Percentiles rank a stretch among this genome's conserved stretches.
Conservation (phyloP, 345 rosid species). For the Garcia nutans region DNA sequence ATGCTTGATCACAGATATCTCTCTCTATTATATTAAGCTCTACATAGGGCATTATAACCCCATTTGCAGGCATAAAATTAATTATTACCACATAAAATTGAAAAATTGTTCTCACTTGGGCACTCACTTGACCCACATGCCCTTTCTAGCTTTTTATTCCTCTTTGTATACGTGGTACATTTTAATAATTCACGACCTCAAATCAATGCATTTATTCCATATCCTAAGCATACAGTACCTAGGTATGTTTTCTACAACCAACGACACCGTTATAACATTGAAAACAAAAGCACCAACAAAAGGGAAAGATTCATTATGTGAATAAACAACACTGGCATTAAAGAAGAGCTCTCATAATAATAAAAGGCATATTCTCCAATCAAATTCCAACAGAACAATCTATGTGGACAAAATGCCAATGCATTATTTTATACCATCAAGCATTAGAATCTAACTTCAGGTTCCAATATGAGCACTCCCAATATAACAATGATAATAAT, state of each 20-base stretch:
- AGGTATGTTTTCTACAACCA: not conserved
- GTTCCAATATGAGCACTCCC: slow-evolving; percentile 27
- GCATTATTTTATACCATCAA: slow-evolving; percentile 38
- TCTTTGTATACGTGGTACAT: slow-evolving; percentile 11
- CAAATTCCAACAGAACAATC: slow-evolving; percentile 42
- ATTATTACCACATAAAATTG: slow-evolving; percentile 1
- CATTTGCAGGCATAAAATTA: slow-evolving; percentile 1
- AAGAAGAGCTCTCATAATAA: slow-evolving; percentile 16
- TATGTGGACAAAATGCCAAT: slow-evolving; percentile 40
- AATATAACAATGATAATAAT: slow-evolving; percentile 20
- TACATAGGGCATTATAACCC: not conserved
- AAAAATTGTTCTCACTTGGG: slow-evolving; percentile 8
- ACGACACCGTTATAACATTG: slow-evolving; percentile 17
- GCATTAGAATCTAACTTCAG: slow-evolving; percentile 56
- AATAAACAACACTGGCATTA: slow-evolving; percentile 50
- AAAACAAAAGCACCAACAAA: slow-evolving; percentile 33
- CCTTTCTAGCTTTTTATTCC: slow-evolving; percentile 8
- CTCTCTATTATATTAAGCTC: not conserved
- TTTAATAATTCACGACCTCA: slow-evolving; percentile 15
- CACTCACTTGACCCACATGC: slow-evolving; percentile 20
- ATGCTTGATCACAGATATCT: slow-evolving; percentile 8
- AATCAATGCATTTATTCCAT: slow-evolving; percentile 43
- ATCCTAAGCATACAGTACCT: slow-evolving; percentile 29
- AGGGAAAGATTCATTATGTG: slow-evolving; percentile 46
- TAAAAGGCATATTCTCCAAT: slow-evolving; percentile 46